Conservation (phyloP, 345 rosid species). For the Melaleuca alternifolia region DNA sequence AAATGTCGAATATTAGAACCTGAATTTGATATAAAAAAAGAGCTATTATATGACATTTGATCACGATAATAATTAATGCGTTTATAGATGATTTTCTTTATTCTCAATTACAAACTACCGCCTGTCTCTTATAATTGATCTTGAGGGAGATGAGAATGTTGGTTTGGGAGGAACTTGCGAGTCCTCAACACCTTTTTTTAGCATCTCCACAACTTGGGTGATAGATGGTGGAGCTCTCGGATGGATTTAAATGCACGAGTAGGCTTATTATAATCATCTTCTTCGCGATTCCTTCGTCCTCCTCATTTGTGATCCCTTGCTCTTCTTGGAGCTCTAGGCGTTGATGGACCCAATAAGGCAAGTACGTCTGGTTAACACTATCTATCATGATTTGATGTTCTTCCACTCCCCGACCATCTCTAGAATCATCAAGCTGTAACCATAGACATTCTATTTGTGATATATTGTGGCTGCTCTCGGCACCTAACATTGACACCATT, state of each 20-base stretch:
- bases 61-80: too few species aligned
- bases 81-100: too few species aligned
- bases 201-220: neutral
- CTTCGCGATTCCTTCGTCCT: fast-evolving
- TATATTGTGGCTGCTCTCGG: too few species aligned
- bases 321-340: fast-evolving
- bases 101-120: too few species aligned
- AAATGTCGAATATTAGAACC: too few species aligned
- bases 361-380: neutral
- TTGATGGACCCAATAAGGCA: neutral
- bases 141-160: fast-evolving
- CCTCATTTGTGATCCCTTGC: fast-evolving
- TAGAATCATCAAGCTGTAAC: conserved; percentile 11
- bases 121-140: too few species aligned
- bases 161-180: neutral
- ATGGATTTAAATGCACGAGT: neutral
- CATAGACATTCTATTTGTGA: conserved; percentile 27
- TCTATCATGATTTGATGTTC: neutral
- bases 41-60: too few species aligned
- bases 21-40: too few species aligned
- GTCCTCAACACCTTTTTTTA: neutral
- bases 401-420: neutral
- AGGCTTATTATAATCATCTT: neutral
- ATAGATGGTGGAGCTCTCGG: neutral
- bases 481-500: conserved; percentile 5